phyloP scores from a whole-genome alignment of 768 basidiomycete genomes.

The Tremella mesenterica region DNA sequence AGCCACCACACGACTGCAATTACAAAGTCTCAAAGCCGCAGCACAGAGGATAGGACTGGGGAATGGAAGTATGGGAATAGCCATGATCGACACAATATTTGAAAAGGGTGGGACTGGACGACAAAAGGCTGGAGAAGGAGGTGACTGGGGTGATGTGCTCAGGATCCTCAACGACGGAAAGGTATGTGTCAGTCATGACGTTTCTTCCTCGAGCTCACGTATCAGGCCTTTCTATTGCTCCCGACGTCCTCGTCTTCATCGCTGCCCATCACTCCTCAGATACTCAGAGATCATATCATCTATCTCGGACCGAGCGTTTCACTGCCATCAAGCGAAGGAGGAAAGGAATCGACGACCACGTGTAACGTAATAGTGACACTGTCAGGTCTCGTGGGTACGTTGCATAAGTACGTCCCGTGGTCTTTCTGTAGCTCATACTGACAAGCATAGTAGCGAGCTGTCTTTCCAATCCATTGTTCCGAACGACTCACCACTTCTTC shows the following conservation, averaged over 20 bases:
- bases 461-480: constrained; percentile 50
- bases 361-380: constrained; percentile 55
- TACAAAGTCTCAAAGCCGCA: constrained; percentile 44
- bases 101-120: constrained; percentile 37
- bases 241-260: constrained; percentile 55
- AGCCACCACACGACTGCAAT: constrained; percentile 40
- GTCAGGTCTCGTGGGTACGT: constrained; percentile 69
- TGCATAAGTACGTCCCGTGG: constrained; percentile 53
- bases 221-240: constrained; percentile 68
- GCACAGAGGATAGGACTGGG: constrained; percentile 41
- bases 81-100: constrained; percentile 43
- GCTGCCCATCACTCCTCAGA: constrained; percentile 59
- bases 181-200: constrained; percentile 16
- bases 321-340: constrained; percentile 15
- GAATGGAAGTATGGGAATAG: constrained; percentile 43
- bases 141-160: constrained; percentile 40
- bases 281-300: constrained; percentile 73
- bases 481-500: constrained; percentile 31
- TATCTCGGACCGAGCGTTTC: constrained; percentile 36
- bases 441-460: constrained; percentile 42
- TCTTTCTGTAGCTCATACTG: constrained; percentile 2
- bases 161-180: constrained; percentile 36
- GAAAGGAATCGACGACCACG: constrained; percentile 28
- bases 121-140: constrained; percentile 22
- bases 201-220: neutral